Evolutionary conservation across 495 filamentous ascomycete genomes (phyloP), one percentile per base, ranked within the genome.

Genomic region (Chaetomium tenue): DNA sequence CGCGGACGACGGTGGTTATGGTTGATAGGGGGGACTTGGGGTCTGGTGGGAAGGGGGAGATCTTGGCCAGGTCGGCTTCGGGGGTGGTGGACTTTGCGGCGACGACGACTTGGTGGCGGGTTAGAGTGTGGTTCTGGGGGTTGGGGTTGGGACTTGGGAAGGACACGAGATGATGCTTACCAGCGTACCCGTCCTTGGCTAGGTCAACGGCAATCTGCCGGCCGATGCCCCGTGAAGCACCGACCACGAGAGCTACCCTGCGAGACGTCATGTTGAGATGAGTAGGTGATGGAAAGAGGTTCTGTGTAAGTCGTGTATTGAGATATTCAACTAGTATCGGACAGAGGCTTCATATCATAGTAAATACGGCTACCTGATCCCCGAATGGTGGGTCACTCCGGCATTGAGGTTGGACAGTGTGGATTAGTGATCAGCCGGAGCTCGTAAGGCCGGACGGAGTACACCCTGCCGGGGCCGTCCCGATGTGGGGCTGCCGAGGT

Each of bases 1-100:
- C 91, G 42, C 87, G 87, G 67, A 81, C 88, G 53, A 95, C 91
- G 7, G 91, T 95, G 74, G 79, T 90, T 78, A 95, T 91, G 20
- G 91, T 96, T 40, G 91, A 93, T 39, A 82, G 70, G 2, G 76
- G 72, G 22, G 90, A 92, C 74, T 94, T 93, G n/a, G 91, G 91
- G 70, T 93, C 82, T 0, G 91, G 91, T 3, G 91, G 89, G 71
- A 93, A 93, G 5, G 88, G 85, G 6, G 67, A 69, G 39, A 77
- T 74, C 59, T 72, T 78, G 63, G 71, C 71, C 23, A 88, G 83
- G 70, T 88, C 82, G 58, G 88, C 90, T 5, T 82, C 82, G 69
- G 89, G 79, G 52, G 88, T 92, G 12, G 83, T 88, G 52, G 87
- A 88, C 73, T 93, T 94, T n/a, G 90, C 89, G 22, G 89, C 84